A percentile compares a stretch with the other conserved stretches of the same genome.
These are phyloP conservation scores for Mercurialis annua DNA, from an alignment of 345 rosid genomes.

Conservation along the genomic window DNA sequence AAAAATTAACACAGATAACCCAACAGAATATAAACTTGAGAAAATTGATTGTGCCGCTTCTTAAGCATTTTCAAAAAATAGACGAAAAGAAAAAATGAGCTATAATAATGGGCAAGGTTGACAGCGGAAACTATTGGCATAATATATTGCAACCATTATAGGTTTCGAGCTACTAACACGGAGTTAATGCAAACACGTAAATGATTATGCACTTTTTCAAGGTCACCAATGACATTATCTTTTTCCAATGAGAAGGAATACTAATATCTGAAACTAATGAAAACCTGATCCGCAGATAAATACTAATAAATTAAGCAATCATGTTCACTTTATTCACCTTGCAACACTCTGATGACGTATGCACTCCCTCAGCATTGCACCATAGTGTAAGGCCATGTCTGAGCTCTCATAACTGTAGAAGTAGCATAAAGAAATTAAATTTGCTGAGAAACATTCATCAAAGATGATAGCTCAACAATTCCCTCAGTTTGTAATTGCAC, in stretches of 20 bases:
- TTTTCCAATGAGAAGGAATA: background rate
- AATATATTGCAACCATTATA: background rate
- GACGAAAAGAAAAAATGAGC: background rate
- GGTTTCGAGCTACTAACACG: background rate
- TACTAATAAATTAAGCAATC: background rate
- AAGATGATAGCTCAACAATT: background rate
- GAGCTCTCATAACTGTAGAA: slow-evolving; percentile 62
- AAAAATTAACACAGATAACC: background rate
- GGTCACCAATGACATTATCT: background rate
- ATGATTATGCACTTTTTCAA: background rate
- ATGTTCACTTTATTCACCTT: slow-evolving; percentile 42
- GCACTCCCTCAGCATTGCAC: slow-evolving; percentile 98
- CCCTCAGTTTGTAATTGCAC: background rate
- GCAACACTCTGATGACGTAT: slow-evolving; percentile 96
- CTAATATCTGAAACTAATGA: background rate
- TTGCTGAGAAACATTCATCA: background rate
- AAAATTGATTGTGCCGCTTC: background rate
- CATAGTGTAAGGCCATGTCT: slow-evolving; percentile 96
- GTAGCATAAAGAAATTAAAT: slow-evolving; percentile 18
- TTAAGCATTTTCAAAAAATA: background rate
- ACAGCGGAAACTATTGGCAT: background rate
- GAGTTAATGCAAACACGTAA: background rate
- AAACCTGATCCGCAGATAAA: background rate
- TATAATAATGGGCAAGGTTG: background rate
- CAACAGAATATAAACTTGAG: background rate